A percentile compares a stretch with the other conserved stretches of the same genome.
Evolutionary conservation across 2,329 filamentous ascomycete genomes (phyloP).

Genomic region (Xylaria sp.): DNA sequence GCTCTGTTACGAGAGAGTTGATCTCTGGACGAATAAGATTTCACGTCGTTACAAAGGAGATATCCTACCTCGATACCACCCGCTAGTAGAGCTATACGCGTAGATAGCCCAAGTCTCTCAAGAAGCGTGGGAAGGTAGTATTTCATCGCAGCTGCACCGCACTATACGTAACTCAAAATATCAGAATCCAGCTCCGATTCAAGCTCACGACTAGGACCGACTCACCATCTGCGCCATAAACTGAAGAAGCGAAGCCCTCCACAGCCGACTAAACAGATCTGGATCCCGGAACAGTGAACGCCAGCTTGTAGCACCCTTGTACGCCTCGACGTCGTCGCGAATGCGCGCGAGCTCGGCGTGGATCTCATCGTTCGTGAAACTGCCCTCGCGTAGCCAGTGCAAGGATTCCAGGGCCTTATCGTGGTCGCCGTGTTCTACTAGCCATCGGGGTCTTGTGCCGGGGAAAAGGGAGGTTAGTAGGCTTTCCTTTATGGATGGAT

Average conservation of each 20-base stretch:
- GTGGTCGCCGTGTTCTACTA: slow-evolving; percentile 55
- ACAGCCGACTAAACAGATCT: slow-evolving; percentile 57
- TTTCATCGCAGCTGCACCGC: slow-evolving; percentile 64
- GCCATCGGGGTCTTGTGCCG: slow-evolving; percentile 57
- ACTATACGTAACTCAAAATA: slow-evolving; percentile 38
- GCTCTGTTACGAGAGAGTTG: neutral
- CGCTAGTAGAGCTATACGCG: slow-evolving; percentile 55
- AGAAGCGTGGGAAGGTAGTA: slow-evolving; percentile 64
- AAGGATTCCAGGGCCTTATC: slow-evolving; percentile 53
- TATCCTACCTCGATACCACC: slow-evolving; percentile 54
- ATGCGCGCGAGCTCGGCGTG: slow-evolving; percentile 54
- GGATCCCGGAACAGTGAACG: slow-evolving; percentile 56
- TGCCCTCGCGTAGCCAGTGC: slow-evolving; percentile 55
- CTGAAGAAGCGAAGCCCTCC: slow-evolving; percentile 62
- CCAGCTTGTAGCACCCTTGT: slow-evolving; percentile 47
- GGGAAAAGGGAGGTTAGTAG: neutral
- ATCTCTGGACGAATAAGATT: neutral
- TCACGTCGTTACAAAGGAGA: neutral
- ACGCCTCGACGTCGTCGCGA: slow-evolving; percentile 48
- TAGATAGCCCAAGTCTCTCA: slow-evolving; percentile 54
- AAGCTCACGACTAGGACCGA: neutral
- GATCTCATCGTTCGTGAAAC: slow-evolving; percentile 44
- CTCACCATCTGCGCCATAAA: slow-evolving; percentile 61
- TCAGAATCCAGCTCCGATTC: neutral
- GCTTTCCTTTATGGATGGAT: no score